Evolutionary conservation across 306 rosid genomes (phyloP).

Genomic region (Lablab purpureus): DNA sequence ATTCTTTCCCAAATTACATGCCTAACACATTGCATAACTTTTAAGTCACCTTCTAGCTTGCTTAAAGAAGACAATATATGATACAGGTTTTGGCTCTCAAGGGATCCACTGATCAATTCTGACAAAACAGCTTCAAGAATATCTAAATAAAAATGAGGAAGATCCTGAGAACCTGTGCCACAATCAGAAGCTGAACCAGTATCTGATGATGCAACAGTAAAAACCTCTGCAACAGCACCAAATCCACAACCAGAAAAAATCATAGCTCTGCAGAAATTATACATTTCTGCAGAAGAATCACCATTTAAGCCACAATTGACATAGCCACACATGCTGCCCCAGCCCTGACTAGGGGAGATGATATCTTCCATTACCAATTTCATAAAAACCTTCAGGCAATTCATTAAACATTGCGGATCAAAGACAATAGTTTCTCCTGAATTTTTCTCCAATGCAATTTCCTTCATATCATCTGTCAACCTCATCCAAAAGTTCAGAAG

Average conservation of each 20-base stretch:
- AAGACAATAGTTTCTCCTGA: constrained; percentile 56
- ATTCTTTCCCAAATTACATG: constrained; percentile 81
- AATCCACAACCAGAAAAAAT: constrained; percentile 94
- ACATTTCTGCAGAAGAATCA: constrained; percentile 64
- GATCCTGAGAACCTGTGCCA: constrained; percentile 62
- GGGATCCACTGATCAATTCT: constrained; percentile 70
- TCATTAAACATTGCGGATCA: constrained; percentile 68
- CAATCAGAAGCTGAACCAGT: constrained; percentile 53
- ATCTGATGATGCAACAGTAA: constrained; percentile 66
- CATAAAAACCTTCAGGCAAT: constrained; percentile 76
- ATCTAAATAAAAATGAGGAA: constrained; percentile 74
- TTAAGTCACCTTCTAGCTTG: constrained; percentile 82
- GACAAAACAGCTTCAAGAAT: constrained; percentile 74
- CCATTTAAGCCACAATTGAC: constrained; percentile 67
- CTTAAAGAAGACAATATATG: constrained; percentile 80
- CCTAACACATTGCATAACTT: constrained; percentile 81
- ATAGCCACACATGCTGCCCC: constrained; percentile 74
- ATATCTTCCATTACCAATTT: constrained; percentile 87
- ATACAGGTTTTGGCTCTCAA: constrained; percentile 72
- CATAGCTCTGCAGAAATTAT: constrained; percentile 82
- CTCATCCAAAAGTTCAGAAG: constrained; percentile 87
- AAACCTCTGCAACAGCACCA: constrained; percentile 81
- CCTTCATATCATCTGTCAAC: constrained; percentile 85
- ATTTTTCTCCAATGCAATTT: constrained; percentile 55
- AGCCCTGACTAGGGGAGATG: constrained; percentile 93